phyloP scores from a whole-genome alignment of 2,329 filamentous ascomycete genomes.

The Dothideomycetes sp. region DNA sequence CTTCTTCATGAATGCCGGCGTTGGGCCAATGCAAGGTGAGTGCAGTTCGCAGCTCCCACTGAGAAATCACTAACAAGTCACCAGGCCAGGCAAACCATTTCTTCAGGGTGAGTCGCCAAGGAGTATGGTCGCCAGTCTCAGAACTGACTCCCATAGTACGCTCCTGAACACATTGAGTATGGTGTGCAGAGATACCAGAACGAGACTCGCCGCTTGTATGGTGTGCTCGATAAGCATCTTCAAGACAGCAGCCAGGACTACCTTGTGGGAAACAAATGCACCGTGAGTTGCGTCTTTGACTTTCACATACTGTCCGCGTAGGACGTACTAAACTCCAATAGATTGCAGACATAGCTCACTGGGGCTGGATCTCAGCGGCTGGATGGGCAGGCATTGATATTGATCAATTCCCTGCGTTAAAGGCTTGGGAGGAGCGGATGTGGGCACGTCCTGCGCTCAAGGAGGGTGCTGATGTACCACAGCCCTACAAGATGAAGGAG shows the following conservation, averaged over 20 bases:
- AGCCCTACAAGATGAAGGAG: slow-evolving; percentile 50
- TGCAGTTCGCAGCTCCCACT: neutral
- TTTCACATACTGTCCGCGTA: slow-evolving; percentile 19
- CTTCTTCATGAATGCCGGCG: slow-evolving; percentile 60
- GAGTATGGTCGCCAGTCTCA: no score
- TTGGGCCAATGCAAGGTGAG: slow-evolving; percentile 25
- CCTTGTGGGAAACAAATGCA: slow-evolving; percentile 53
- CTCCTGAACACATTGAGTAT: slow-evolving; percentile 72
- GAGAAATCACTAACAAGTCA: neutral
- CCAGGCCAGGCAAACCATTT: slow-evolving; percentile 73
- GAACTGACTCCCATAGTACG: no score
- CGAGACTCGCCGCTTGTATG: slow-evolving; percentile 73
- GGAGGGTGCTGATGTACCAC: slow-evolving; percentile 64
- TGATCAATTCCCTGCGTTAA: slow-evolving; percentile 62
- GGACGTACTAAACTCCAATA: neutral
- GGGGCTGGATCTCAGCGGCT: slow-evolving; percentile 61
- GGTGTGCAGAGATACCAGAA: slow-evolving; percentile 73
- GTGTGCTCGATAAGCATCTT: slow-evolving; percentile 64
- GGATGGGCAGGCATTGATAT: slow-evolving; percentile 56
- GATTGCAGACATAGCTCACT: slow-evolving; percentile 63
- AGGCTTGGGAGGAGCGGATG: slow-evolving; percentile 67
- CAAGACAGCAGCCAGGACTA: slow-evolving; percentile 37
- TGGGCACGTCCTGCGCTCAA: slow-evolving; percentile 59
- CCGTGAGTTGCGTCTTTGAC: slow-evolving; percentile 21
- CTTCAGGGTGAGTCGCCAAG: slow-evolving; percentile 24